Evolutionary conservation across 2,329 filamentous ascomycete genomes (phyloP).

Genomic region (Exserohilum turcica): DNA sequence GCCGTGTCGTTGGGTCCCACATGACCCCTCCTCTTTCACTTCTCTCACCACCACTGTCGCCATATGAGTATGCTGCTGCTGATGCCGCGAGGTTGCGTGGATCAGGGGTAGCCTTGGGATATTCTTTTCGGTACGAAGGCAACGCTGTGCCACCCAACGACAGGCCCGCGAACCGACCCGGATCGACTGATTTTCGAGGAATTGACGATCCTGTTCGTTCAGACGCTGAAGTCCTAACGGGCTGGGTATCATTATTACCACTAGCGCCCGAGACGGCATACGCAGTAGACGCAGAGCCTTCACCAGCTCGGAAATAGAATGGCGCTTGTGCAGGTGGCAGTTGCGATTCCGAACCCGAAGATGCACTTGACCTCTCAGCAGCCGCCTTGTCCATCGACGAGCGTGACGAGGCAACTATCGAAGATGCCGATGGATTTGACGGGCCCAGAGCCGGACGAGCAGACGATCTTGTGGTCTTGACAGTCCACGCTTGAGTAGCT

Average conservation of each 20-base stretch:
- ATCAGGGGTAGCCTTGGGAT: conserved; percentile 42
- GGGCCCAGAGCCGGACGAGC: conserved; percentile 21
- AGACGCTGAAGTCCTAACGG: conserved; percentile 11
- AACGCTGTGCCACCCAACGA: conserved; percentile 22
- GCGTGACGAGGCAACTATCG: conserved; percentile 29
- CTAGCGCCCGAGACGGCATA: conserved; percentile 23
- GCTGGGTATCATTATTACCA: conserved; percentile 19
- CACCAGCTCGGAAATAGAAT: conserved; percentile 33
- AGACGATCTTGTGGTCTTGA: conserved; percentile 29
- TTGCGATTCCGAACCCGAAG: conserved; percentile 17
- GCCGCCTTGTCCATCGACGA: conserved; percentile 38
- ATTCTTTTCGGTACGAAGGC: conserved; percentile 58
- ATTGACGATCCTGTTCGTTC: conserved; percentile 22
- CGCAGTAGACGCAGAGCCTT: conserved; percentile 20
- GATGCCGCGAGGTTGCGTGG: conserved; percentile 35
- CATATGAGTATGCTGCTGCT: conserved; percentile 41
- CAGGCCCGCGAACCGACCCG: conserved; percentile 10
- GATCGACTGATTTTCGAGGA: conserved; percentile 29
- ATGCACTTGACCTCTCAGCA: conserved; percentile 24
- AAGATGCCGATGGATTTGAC: conserved; percentile 22
- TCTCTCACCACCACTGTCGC: conserved; percentile 28
- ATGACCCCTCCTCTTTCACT: conserved; percentile 20
- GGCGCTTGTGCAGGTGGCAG: conserved; percentile 22
- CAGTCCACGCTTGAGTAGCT: conserved; percentile 66
- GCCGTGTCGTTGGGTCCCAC: conserved; percentile 19